Base-by-base conservation (phyloP, 306 rosid species). In the Prunus fruticosa region DNA sequence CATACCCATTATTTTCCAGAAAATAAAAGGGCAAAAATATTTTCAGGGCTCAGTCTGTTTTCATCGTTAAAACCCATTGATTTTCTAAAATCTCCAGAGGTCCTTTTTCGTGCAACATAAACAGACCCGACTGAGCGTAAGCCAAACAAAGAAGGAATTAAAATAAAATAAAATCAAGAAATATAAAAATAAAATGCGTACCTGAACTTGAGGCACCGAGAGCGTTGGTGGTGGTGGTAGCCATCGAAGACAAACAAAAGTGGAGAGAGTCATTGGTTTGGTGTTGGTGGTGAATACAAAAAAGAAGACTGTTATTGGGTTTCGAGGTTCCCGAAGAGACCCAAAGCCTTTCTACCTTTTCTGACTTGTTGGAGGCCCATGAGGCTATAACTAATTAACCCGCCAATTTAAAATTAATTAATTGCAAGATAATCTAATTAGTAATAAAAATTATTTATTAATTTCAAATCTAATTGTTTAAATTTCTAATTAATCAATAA, bases 121-220 rank as follows among this genome's bases (percentile, higher is more conserved):
- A 73, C 72, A 67, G 81, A 56, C 8, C 11, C 32, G 9, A 43
- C 46, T 2, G 7, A 68, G 19, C 56, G 15, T 16, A 9, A 66
- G 58, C 1, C 18, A n/a, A 38, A 14, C 11, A 19, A 3, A 0
- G 16, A 62, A 23, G 73, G 11, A 16, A 56, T 25, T 20, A 32
- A 16, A 19, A 14, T 7, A 2, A 6, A 62, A 16, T 30, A 61
- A 73, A 20, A 18, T 20, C 2, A 34, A 18, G 64, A 70, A 11
- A 61, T 15, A 19, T 5, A 43, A 38, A 45, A 54, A 43, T 14
- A 4, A 43, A 25, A 63, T 50, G 27, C 32, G 81, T 64, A 76
- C 84, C 75, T 71, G 81, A 76, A 67, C 75, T 76, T 23, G 81
- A 76, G 69, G 74, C 56, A 5, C 73, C 75, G 78, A 67, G 58